Percentiles rank a stretch among this genome's conserved stretches.
phyloP scores from a whole-genome alignment of 352 stramenopile genomes.

The Pythium volutum region DNA sequence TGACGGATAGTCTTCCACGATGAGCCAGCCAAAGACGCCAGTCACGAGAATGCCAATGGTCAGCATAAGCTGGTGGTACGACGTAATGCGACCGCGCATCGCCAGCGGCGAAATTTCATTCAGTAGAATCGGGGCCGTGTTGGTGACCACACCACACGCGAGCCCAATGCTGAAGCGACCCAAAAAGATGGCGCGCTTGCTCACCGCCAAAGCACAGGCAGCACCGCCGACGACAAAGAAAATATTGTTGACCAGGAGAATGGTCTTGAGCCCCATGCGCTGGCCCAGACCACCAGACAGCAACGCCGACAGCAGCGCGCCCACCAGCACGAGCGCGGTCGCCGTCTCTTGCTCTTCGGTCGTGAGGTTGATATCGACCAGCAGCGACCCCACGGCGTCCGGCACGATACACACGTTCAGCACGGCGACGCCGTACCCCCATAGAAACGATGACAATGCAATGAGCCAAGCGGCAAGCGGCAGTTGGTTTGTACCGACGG shows the following conservation, averaged over 20 bases:
- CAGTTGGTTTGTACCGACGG: slow-evolving; percentile 30
- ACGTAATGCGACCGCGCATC: slow-evolving; percentile 75
- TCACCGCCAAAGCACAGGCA: slow-evolving; percentile 53
- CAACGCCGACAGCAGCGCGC: slow-evolving; percentile 64
- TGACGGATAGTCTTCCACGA: slow-evolving; percentile 75
- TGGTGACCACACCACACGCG: slow-evolving; percentile 73
- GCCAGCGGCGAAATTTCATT: slow-evolving; percentile 73
- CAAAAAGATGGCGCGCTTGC: slow-evolving; percentile 57
- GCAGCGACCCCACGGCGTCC: slow-evolving; percentile 62
- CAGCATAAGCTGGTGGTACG: slow-evolving; percentile 84
- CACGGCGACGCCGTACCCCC: slow-evolving; percentile 63
- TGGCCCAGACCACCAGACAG: slow-evolving; percentile 49
- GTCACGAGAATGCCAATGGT: slow-evolving; percentile 86
- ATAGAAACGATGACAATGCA: slow-evolving; percentile 77
- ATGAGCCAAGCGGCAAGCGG: slow-evolving; percentile 57
- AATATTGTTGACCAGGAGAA: slow-evolving; percentile 68
- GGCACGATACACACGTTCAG: slow-evolving; percentile 82
- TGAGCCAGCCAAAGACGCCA: slow-evolving; percentile 66
- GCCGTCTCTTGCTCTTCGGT: slow-evolving; percentile 71
- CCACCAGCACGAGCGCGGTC: slow-evolving; percentile 70
- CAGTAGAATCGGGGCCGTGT: slow-evolving; percentile 80
- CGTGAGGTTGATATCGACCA: slow-evolving; percentile 69
- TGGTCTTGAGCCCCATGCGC: slow-evolving; percentile 58
- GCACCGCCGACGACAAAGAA: slow-evolving; percentile 60
- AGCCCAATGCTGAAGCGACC: slow-evolving; percentile 63